Percentiles rank a stretch among this genome's conserved stretches.
phyloP scores from a whole-genome alignment of 2,329 filamentous ascomycete species.

The Clarireedia monteithiana region DNA sequence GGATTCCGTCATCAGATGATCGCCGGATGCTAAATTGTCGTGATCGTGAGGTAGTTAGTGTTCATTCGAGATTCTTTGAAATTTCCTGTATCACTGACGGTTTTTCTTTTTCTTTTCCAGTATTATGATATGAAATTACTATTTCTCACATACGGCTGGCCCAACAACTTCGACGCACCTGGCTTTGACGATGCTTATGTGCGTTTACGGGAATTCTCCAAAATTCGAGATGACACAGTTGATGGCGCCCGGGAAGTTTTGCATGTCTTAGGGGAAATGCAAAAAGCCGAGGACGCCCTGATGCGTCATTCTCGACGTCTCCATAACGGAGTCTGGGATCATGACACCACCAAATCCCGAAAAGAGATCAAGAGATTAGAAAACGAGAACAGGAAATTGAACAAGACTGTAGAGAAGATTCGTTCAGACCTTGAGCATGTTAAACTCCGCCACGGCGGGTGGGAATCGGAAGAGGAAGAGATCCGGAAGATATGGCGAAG shows the following conservation, averaged over 20 bases:
- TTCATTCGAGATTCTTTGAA: not conserved
- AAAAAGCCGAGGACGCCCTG: no score
- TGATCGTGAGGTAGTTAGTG: not conserved
- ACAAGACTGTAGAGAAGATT: not conserved
- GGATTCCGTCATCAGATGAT: conserved; percentile 6
- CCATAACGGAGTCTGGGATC: not conserved
- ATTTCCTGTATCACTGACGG: not conserved
- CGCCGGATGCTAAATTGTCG: not conserved
- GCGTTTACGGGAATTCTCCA: not conserved
- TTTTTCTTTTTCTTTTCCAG: not conserved
- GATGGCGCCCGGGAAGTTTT: not conserved
- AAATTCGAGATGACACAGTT: not conserved
- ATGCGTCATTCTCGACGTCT: not conserved
- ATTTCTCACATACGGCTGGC: not conserved
- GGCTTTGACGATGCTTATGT: not conserved
- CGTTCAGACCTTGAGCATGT: not conserved
- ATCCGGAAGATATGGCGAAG: conserved; percentile 1
- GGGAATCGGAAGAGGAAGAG: conserved; percentile 1
- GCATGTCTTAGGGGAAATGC: no score
- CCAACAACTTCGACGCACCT: not conserved
- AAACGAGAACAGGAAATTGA: not conserved
- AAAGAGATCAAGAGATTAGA: not conserved
- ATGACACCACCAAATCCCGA: not conserved
- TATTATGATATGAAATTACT: not conserved
- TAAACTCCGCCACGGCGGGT: not conserved